Base-by-base conservation (phyloP, 1,284 basidiomycete genomes). In the Pulchroboletus neoregius region DNA sequence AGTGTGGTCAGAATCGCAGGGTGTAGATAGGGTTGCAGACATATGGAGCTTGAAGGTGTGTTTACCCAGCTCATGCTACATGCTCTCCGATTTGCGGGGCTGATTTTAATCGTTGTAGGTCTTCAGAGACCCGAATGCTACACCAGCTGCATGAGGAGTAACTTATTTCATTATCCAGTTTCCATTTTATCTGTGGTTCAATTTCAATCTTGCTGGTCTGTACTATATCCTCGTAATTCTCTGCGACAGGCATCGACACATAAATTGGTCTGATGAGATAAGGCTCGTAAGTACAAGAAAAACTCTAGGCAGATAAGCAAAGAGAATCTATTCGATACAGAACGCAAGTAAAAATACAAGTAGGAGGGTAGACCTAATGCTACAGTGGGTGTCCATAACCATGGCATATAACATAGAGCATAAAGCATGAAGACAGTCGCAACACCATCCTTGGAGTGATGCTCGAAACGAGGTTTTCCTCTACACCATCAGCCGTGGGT, bases 41-140 rank as follows among this genome's bases (percentile, higher is more conserved):
- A 78, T 91, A 46, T 89, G 87, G 85, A 75, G 78, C 56, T 66
- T 91, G 41, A 86, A 88, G 76, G 87, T 87, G 28, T 31, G 73
- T 63, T 36, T 7, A 18, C 11, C 8, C 6, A 12, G 6, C 9
- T 2, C n/a, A 12, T 5, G n/a, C 11, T 20, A 13, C 15, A 13
- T 43, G 16, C 27, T 31, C 34, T 36, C 34, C 16, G 2, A 45
- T 12, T 32, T 12, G 12, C 12, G 5, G 12, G 38, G 31, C 34
- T 50, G 38, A 51, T 34, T 49, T 45, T 39, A 24, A 32, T 46
- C 45, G 32, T 36, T 22, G 20, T 42, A 88, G 85, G 79, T 89
- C 42, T 89, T 76, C 63, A 76, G 83, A 44, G 87, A 90, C 64
- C 83, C 86, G 9, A 71, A 76, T 51, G 84, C 81, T 13, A 72